A percentile compares a stretch with the other conserved stretches of the same genome.
phyloP scores from a whole-genome alignment of 179 eudicot species.

The Patellifolia procumbens region DNA sequence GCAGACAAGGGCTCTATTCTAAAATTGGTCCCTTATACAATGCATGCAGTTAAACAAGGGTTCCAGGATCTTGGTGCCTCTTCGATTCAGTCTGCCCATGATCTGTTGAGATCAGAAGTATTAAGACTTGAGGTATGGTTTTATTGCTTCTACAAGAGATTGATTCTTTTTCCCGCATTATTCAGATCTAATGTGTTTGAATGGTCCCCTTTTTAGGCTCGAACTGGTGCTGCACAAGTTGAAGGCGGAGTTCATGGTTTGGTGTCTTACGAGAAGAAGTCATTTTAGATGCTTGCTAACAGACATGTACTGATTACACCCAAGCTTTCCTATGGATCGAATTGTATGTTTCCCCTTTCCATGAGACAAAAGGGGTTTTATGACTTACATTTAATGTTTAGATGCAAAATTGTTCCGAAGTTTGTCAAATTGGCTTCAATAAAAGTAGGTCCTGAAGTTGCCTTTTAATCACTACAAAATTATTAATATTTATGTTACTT shows the following conservation, averaged over 20 bases:
- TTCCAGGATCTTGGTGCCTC: slow-evolving; percentile 92
- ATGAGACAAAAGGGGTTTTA: neutral
- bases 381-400: neutral
- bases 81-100: slow-evolving; percentile 70
- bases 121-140: slow-evolving; percentile 77
- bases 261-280: slow-evolving; percentile 71
- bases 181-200: neutral
- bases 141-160: too few species aligned
- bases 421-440: neutral
- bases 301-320: neutral
- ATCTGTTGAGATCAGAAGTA: slow-evolving; percentile 57
- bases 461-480: neutral
- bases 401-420: too few species aligned
- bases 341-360: neutral
- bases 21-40: slow-evolving; percentile 75
- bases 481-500: too few species aligned
- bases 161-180: too few species aligned
- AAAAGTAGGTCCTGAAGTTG: neutral
- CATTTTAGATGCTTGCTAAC: slow-evolving; percentile 40
- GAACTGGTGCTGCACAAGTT: slow-evolving; percentile 80
- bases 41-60: slow-evolving; percentile 96
- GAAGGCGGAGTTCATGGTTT: slow-evolving; percentile 91
- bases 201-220: slow-evolving; percentile 39
- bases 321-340: neutral
- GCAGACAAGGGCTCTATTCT: slow-evolving; percentile 85